Conservation (phyloP, 176 grass and related monocot species). For the Oryza punctata region DNA sequence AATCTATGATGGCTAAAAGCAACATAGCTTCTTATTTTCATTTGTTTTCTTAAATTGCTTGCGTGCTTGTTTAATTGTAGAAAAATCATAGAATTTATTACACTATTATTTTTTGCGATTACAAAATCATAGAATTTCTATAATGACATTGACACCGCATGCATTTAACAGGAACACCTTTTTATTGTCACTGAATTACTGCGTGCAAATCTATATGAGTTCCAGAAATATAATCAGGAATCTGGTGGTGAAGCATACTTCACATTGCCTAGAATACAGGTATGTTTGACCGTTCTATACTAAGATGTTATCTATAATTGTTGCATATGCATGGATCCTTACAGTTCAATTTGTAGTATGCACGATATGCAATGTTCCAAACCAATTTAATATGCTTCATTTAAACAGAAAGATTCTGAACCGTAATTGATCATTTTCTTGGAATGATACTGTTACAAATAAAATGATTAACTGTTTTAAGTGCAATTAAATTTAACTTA, state of each 20-base stretch:
- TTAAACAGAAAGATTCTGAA: slow-evolving; percentile 1
- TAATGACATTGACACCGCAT: slow-evolving; percentile 8
- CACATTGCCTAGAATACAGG: slow-evolving; percentile 93
- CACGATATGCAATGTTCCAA: not conserved
- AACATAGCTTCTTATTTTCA: slow-evolving; percentile 19
- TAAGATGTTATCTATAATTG: slow-evolving; percentile 30
- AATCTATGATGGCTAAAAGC: not conserved
- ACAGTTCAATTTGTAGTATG: not conserved
- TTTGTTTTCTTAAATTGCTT: slow-evolving; percentile 34
- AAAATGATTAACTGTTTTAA: not conserved
- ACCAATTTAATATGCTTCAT: not conserved
- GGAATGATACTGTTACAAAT: not conserved
- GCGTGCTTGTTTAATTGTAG: slow-evolving; percentile 25
- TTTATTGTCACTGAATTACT: slow-evolving; percentile 97
- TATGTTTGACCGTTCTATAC: slow-evolving; percentile 35
- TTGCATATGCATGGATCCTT: not conserved
- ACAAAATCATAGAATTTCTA: slow-evolving; percentile 8
- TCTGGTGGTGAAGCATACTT: slow-evolving; percentile 75
- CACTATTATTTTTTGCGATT: too few relatives aligned
- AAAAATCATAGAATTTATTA: not conserved
- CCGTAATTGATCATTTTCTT: not conserved
- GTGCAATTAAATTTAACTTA: not conserved
- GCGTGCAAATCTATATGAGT: slow-evolving; percentile 90
- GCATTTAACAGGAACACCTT: slow-evolving; percentile 81
- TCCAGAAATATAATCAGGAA: slow-evolving; percentile 97